Evolutionary conservation across 805 yeast genomes (phyloP).

Genomic region (Starmerella geochares): DNA sequence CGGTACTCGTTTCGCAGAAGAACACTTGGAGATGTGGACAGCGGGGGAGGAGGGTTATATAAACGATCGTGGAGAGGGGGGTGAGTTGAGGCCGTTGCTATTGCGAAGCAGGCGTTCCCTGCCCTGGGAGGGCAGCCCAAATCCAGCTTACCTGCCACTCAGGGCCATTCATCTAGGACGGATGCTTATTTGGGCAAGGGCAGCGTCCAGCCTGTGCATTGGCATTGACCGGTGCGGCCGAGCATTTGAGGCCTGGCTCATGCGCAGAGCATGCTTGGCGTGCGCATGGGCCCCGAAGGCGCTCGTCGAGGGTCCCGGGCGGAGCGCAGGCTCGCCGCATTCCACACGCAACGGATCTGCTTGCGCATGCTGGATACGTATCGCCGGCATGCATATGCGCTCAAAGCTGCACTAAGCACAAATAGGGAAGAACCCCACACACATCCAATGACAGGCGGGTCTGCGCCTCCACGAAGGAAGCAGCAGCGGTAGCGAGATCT

Average conservation of each 20-base stretch:
- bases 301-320: no score
- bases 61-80: conserved; percentile 2
- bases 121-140: conserved; percentile 4
- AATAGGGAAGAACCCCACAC: conserved; percentile 2
- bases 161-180: neutral
- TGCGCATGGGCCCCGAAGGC: no score
- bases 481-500: neutral
- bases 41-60: conserved; percentile 3
- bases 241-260: no score
- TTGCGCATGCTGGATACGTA: conserved; percentile 1
- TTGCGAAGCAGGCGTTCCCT: conserved; percentile 3
- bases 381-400: conserved; percentile 6
- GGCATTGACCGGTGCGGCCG: no score
- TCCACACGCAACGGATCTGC: no score
- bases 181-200: neutral
- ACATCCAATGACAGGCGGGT: neutral
- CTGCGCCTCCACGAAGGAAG: neutral
- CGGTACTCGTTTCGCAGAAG: neutral
- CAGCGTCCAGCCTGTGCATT: neutral
- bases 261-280: neutral
- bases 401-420: neutral
- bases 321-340: no score
- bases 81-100: neutral
- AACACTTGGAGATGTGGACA: neutral
- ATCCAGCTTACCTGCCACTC: conserved; percentile 1